These are phyloP conservation scores for Zygotorulaspora sp. DNA, from an alignment of 805 yeast species.

Conservation along the genomic window DNA sequence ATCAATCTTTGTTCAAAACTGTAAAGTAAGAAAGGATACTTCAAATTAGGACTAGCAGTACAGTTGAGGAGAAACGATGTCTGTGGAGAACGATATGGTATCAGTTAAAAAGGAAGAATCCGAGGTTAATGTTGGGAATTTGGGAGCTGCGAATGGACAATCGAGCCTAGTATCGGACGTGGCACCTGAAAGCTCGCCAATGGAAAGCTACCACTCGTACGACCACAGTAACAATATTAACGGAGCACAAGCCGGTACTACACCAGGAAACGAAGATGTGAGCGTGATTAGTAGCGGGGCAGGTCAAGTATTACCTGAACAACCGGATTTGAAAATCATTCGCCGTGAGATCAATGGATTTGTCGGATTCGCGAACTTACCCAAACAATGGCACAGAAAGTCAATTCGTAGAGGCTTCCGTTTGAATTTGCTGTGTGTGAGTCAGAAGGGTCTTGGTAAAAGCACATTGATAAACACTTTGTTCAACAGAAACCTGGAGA, in stretches of 20 bases:
- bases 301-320: slow-evolving; percentile 34
- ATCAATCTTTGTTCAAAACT: not conserved
- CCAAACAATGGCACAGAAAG: slow-evolving; percentile 98
- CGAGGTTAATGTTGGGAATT: slow-evolving; percentile 5
- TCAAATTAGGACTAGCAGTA: too few relatives aligned
- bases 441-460: slow-evolving; percentile 90
- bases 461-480: slow-evolving; percentile 87
- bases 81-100: slow-evolving; percentile 7
- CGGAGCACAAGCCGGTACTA: not conserved
- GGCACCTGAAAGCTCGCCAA: slow-evolving; percentile 5
- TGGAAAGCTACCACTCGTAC: slow-evolving; percentile 1
- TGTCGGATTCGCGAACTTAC: slow-evolving; percentile 96
- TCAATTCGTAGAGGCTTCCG: slow-evolving; percentile 85
- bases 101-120: slow-evolving; percentile 15
- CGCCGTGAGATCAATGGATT: slow-evolving; percentile 83
- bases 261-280: not conserved
- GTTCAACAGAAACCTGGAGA: slow-evolving; percentile 62
- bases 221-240: not conserved
- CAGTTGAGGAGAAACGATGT: slow-evolving; percentile 4
- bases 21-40: too few relatives aligned
- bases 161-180: not conserved
- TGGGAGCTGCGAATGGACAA: slow-evolving; percentile 1
- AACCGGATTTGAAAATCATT: slow-evolving; percentile 52
- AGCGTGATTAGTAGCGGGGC: not conserved
- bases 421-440: slow-evolving; percentile 84